Percentiles rank a stretch among this genome's conserved stretches.
Conservation (phyloP, 768 basidiomycete genomes). For the Russula sp. region DNA sequence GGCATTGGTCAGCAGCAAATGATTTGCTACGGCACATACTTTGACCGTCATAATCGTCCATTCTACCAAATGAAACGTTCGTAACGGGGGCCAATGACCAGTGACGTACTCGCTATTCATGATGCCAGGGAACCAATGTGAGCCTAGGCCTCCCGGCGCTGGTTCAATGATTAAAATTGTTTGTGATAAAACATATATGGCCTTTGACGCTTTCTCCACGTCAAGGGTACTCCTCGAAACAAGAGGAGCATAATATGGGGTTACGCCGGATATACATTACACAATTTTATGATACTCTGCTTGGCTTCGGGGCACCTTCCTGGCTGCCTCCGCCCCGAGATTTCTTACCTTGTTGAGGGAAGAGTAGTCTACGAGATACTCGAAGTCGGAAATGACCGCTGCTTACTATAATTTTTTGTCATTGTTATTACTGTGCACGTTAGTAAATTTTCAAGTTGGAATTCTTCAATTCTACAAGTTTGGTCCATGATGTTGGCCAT, state of each 20-base stretch:
- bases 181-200: neutral
- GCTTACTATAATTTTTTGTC: conserved; percentile 2
- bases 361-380: neutral
- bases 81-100: neutral
- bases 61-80: neutral
- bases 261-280: neutral
- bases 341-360: neutral
- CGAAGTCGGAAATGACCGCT: neutral
- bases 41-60: neutral
- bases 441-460: neutral
- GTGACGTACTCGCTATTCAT: neutral
- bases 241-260: neutral
- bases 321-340: neutral
- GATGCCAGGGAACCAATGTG: neutral
- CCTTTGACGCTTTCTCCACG: neutral
- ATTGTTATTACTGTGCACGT: neutral
- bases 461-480: too few relatives aligned
- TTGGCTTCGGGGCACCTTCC: neutral
- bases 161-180: neutral
- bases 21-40: neutral
- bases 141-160: conserved; percentile 1
- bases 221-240: neutral
- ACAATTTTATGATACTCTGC: neutral
- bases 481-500: too few relatives aligned
- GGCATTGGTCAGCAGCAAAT: neutral